These are phyloP conservation scores for Inga laurina DNA, from an alignment of 306 rosid genomes.

Conservation along the genomic window DNA sequence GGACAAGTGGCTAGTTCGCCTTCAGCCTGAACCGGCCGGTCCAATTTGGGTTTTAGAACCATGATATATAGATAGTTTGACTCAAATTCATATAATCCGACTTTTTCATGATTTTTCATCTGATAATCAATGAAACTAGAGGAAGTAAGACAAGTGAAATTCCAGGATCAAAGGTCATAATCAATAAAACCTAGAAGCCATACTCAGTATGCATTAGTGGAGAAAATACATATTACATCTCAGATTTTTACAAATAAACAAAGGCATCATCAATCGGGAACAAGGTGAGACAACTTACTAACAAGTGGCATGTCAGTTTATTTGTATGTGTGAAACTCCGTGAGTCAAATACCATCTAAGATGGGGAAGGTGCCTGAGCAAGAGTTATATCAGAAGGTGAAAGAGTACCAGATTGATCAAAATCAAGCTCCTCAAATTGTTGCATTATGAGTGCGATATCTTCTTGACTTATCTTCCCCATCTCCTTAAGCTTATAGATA, in stretches of 20 bases:
- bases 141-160: not conserved
- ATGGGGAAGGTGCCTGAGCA: constrained; percentile 68
- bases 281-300: not conserved
- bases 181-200: not conserved
- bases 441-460: constrained; percentile 71
- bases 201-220: not conserved
- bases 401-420: constrained; percentile 86
- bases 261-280: not conserved
- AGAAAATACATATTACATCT: not conserved
- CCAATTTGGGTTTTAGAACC: too few species aligned
- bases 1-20: too few species aligned
- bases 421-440: constrained; percentile 83
- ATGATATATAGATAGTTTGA: too few species aligned
- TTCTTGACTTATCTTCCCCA: constrained; percentile 84
- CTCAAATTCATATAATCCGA: not conserved
- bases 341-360: constrained; percentile 8
- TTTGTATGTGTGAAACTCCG: not conserved
- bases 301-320: not conserved
- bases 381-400: constrained; percentile 61
- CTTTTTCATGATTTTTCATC: not conserved
- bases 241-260: not conserved
- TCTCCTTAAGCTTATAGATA: constrained; percentile 78
- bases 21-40: too few species aligned
- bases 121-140: not conserved
- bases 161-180: not conserved